phyloP scores from a whole-genome alignment of 2,329 filamentous ascomycete species.

The Beauveria sp. region DNA sequence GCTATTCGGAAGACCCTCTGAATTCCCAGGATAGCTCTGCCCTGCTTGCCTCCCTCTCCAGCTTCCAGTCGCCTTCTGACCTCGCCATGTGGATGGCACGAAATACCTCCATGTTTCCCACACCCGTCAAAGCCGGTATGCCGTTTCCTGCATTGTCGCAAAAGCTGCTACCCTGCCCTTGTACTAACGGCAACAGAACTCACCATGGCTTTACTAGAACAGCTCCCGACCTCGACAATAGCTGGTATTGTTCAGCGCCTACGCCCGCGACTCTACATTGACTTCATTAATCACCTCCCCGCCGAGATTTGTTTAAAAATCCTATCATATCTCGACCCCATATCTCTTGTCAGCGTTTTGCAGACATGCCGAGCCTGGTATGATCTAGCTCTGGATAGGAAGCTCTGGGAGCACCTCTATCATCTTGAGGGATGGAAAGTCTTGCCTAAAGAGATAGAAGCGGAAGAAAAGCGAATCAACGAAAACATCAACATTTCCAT shows the following conservation, averaged over 20 bases:
- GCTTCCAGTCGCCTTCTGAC: slow-evolving; percentile 33
- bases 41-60: slow-evolving; percentile 26
- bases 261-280: slow-evolving; percentile 80
- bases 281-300: slow-evolving; percentile 80
- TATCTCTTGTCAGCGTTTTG: slow-evolving; percentile 72
- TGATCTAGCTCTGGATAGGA: slow-evolving; percentile 69
- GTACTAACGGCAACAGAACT: slow-evolving; percentile 49
- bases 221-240: slow-evolving; percentile 72
- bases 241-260: slow-evolving; percentile 73
- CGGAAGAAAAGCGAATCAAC: slow-evolving; percentile 57
- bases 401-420: slow-evolving; percentile 81
- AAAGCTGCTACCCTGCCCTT: not conserved
- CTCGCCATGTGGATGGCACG: slow-evolving; percentile 42
- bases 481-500: slow-evolving; percentile 31
- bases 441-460: slow-evolving; percentile 54
- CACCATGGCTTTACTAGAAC: slow-evolving; percentile 68
- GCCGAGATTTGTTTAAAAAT: slow-evolving; percentile 87
- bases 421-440: slow-evolving; percentile 79
- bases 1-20: slow-evolving; percentile 72
- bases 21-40: slow-evolving; percentile 32
- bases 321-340: slow-evolving; percentile 74
- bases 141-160: not conserved
- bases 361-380: slow-evolving; percentile 78
- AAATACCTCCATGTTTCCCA: slow-evolving; percentile 42
- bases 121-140: slow-evolving; percentile 43